These are phyloP conservation scores for Asterionellopsis glacialis DNA, from an alignment of 108 stramenopile genomes.

Conservation along the genomic window DNA sequence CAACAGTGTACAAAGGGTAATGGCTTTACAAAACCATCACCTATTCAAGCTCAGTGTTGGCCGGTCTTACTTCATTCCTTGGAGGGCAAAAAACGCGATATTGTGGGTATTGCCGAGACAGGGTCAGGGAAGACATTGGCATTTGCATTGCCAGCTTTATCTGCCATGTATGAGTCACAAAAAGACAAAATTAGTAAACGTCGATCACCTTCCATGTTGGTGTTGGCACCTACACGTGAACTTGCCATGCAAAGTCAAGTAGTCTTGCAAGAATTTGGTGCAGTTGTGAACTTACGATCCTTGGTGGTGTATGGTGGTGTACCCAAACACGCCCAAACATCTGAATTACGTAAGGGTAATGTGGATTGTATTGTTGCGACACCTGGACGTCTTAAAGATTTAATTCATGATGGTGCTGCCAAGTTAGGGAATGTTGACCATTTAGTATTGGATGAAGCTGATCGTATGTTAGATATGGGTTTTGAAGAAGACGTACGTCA, in stretches of 20 bases:
- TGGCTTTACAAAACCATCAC: slow-evolving; percentile 84
- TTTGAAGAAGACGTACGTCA: slow-evolving; percentile 75
- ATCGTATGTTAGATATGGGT: slow-evolving; percentile 80
- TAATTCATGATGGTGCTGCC: slow-evolving; percentile 83
- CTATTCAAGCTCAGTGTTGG: slow-evolving; percentile 98
- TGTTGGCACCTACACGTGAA: slow-evolving; percentile 93
- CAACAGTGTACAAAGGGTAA: slow-evolving; percentile 75
- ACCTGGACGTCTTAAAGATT: slow-evolving; percentile 94
- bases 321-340: slow-evolving; percentile 85
- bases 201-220: slow-evolving; percentile 98
- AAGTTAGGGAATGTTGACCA: slow-evolving; percentile 73
- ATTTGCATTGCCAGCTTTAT: slow-evolving; percentile 91
- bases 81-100: slow-evolving; percentile 48
- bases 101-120: slow-evolving; percentile 97
- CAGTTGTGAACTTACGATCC: slow-evolving; percentile 64
- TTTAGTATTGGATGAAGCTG: slow-evolving; percentile 97
- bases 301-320: slow-evolving; percentile 95
- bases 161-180: too few species aligned
- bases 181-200: slow-evolving; percentile 21
- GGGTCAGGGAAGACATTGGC: slow-evolving; percentile 96
- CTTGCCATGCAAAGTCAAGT: slow-evolving; percentile 94
- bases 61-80: slow-evolving; percentile 42
- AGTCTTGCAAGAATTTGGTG: slow-evolving; percentile 89
- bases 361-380: slow-evolving; percentile 94
- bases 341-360: slow-evolving; percentile 60